Evolutionary conservation across 23 red algal species (phyloP).

Genomic region (Gracilariopsis chorda): DNA sequence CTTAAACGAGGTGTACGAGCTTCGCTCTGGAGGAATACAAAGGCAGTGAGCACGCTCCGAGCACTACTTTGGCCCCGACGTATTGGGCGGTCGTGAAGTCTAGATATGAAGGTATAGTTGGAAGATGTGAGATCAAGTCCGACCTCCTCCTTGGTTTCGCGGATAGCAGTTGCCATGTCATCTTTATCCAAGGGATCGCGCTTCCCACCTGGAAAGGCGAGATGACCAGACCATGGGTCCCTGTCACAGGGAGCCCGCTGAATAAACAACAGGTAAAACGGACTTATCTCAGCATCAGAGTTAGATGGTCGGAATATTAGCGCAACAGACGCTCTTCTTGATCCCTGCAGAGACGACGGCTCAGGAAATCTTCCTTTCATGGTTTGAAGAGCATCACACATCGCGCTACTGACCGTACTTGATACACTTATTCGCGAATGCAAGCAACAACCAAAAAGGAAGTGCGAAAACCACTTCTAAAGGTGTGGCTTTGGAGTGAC

Average conservation of each 20-base stretch:
- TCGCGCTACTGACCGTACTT: no score
- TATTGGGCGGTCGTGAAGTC: constrained; percentile 37
- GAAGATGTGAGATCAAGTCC: constrained; percentile 58
- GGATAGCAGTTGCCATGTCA: constrained; percentile 69
- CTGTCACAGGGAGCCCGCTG: constrained; percentile 54
- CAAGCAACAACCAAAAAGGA: no score
- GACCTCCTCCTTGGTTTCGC: constrained; percentile 86
- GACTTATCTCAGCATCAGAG: background rate
- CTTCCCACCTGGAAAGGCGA: constrained; percentile 84
- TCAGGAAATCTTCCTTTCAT: background rate
- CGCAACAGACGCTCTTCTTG: constrained; percentile 46
- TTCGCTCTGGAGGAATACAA: constrained; percentile 52
- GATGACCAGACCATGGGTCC: constrained; percentile 89
- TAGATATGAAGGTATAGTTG: constrained; percentile 26
- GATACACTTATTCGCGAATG: no score
- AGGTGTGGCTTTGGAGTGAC: no score
- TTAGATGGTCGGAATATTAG: constrained; percentile 19
- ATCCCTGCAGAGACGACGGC: background rate
- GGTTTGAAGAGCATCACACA: background rate
- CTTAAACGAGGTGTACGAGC: background rate
- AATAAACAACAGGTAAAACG: constrained; percentile 75
- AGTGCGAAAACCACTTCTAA: no score
- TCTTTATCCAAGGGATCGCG: constrained; percentile 33
- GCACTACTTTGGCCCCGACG: background rate
- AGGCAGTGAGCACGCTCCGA: constrained; percentile 31